These are phyloP conservation scores for Lipomyces anomalus DNA, from an alignment of 805 yeast species.

Conservation along the genomic window DNA sequence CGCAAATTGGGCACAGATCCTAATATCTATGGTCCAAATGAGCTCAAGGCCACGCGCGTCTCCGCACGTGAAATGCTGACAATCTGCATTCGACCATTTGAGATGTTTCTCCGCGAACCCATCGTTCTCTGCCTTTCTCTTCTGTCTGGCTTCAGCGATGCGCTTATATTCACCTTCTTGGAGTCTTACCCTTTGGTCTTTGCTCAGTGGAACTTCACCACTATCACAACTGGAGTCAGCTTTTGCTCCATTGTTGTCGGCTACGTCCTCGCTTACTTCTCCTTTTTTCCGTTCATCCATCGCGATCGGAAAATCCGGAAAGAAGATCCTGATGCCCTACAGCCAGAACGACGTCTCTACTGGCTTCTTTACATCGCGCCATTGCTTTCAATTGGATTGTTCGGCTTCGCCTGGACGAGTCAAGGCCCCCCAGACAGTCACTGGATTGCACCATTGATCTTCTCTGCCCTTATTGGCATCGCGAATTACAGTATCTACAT, in stretches of 20 bases:
- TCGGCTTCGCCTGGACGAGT: slow-evolving; percentile 42
- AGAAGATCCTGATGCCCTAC: too few relatives aligned
- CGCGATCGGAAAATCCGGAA: too few relatives aligned
- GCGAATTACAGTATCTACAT: slow-evolving; percentile 41
- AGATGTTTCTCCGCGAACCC: slow-evolving; percentile 38
- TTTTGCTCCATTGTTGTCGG: slow-evolving; percentile 37
- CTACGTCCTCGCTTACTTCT: slow-evolving; percentile 35
- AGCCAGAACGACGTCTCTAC: too few relatives aligned
- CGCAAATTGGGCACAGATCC: slow-evolving; percentile 36
- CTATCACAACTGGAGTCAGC: slow-evolving; percentile 32
- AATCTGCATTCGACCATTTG: slow-evolving; percentile 36
- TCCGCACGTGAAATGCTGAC: too few relatives aligned
- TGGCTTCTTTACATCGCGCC: slow-evolving; percentile 38
- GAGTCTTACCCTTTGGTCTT: slow-evolving; percentile 36
- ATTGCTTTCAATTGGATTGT: slow-evolving; percentile 37
- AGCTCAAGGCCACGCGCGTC: slow-evolving; percentile 31
- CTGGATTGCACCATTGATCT: slow-evolving; percentile 42
- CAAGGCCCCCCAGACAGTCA: slow-evolving; percentile 38
- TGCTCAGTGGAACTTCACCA: slow-evolving; percentile 36
- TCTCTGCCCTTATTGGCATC: slow-evolving; percentile 36
- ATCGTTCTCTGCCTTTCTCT: slow-evolving; percentile 38
- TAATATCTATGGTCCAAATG: slow-evolving; percentile 38
- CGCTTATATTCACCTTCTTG: slow-evolving; percentile 39
- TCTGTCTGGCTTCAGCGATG: slow-evolving; percentile 40
- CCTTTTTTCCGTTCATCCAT: slow-evolving; percentile 25